Percentiles rank a stretch among this genome's conserved stretches.
Evolutionary conservation across 768 basidiomycete genomes (phyloP).

Genomic region (Mycena olivaceomarginata): DNA sequence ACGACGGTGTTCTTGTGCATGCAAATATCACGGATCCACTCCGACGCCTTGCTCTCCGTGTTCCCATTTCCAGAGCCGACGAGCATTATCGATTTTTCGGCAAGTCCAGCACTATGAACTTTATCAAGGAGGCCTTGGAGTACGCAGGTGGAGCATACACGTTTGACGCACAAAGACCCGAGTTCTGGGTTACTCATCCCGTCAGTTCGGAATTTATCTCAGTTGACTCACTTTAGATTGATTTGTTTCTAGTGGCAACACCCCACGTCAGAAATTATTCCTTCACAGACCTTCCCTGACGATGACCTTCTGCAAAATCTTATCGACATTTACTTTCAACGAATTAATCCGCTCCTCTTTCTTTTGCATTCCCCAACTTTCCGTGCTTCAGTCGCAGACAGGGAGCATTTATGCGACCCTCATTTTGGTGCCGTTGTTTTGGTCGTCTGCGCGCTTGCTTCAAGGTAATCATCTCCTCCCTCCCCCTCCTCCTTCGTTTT

Average conservation of each 20-base stretch:
- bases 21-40: constrained; percentile 17
- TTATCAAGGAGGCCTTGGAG: constrained; percentile 30
- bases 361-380: constrained; percentile 84
- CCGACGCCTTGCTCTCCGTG: constrained; percentile 2
- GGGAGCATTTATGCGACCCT: constrained; percentile 66
- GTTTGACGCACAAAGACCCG: constrained; percentile 36
- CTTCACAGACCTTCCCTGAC: constrained; percentile 66
- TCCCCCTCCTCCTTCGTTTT: background rate
- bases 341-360: constrained; percentile 71
- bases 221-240: constrained; percentile 6
- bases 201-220: constrained; percentile 14
- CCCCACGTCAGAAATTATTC: constrained; percentile 48
- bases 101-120: constrained; percentile 27
- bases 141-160: constrained; percentile 7
- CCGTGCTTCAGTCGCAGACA: constrained; percentile 62
- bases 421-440: constrained; percentile 77
- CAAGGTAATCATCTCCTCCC: constrained; percentile 11
- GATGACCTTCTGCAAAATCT: constrained; percentile 59
- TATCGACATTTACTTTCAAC: constrained; percentile 72
- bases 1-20: constrained; percentile 30
- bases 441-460: constrained; percentile 77
- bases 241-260: constrained; percentile 56
- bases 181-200: constrained; percentile 41
- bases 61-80: constrained; percentile 7
- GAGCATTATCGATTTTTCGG: constrained; percentile 23